phyloP scores from a whole-genome alignment of 352 stramenopile species.

The Phytophthora rubi region DNA sequence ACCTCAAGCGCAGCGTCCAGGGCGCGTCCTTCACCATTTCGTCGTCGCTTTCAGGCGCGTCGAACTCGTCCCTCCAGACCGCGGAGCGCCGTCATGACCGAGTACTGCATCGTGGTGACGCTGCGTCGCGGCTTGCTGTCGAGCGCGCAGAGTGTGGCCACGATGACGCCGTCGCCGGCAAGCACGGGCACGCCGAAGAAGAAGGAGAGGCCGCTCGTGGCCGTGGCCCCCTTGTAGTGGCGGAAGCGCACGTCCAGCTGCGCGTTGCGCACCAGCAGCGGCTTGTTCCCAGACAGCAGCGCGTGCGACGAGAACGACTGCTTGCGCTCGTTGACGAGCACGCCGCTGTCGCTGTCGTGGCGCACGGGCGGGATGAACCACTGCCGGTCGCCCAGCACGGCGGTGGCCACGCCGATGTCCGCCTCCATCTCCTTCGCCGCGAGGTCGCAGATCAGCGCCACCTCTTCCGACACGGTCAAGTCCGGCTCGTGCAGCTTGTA shows the following conservation, averaged over 20 bases:
- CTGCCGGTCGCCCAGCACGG: constrained; percentile 34
- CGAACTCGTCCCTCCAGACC: constrained; percentile 18
- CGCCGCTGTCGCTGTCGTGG: constrained; percentile 3
- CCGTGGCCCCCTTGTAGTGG: constrained; percentile 35
- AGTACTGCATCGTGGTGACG: constrained; percentile 70
- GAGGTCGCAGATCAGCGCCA: constrained; percentile 59
- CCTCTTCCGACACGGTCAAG: constrained; percentile 32
- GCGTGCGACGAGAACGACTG: constrained; percentile 50
- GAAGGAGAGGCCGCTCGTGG: constrained; percentile 37
- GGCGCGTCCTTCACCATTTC: constrained; percentile 12
- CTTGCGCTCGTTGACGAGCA: constrained; percentile 25
- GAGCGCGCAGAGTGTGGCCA: constrained; percentile 51
- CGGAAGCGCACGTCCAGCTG: constrained; percentile 60
- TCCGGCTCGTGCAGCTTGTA: constrained; percentile 33
- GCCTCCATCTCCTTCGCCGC: constrained; percentile 55
- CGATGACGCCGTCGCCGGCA: constrained; percentile 19
- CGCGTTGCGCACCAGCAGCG: constrained; percentile 55
- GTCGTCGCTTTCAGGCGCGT: constrained; percentile 8
- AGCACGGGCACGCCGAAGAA: constrained; percentile 53
- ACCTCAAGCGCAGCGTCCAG: constrained; percentile 19
- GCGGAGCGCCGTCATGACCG: constrained; percentile 40
- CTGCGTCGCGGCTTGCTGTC: constrained; percentile 46
- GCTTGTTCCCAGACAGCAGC: constrained; percentile 30
- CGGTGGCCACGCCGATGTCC: constrained; percentile 37
- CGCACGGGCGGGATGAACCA: constrained; percentile 28